A percentile compares a stretch with the other conserved stretches of the same genome.
phyloP scores from a whole-genome alignment of 257 asterid genomes.

The Primulina tabacum region DNA sequence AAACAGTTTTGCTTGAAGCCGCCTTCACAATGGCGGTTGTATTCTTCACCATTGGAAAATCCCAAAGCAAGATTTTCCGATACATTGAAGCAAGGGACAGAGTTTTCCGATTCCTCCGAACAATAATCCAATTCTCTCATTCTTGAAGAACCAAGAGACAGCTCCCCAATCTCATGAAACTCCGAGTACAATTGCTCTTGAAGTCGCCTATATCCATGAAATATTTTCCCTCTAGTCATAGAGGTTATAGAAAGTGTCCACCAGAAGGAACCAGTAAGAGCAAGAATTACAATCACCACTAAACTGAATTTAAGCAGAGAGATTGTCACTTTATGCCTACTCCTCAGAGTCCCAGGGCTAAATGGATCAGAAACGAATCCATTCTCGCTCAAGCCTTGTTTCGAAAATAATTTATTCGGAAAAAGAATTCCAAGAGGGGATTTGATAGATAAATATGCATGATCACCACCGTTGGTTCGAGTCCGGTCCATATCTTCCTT shows the following conservation, averaged over 20 bases:
- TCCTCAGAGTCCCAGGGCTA: slow-evolving; percentile 54
- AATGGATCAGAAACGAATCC: slow-evolving; percentile 70
- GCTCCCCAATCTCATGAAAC: slow-evolving; percentile 83
- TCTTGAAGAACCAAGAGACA: slow-evolving; percentile 62
- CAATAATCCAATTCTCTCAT: slow-evolving; percentile 76
- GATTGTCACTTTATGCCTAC: slow-evolving; percentile 54
- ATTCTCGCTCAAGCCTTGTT: slow-evolving; percentile 54
- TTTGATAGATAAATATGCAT: slow-evolving; percentile 40
- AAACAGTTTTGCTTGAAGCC: slow-evolving; percentile 63
- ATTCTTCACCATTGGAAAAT: slow-evolving; percentile 63
- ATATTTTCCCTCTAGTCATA: slow-evolving; percentile 64
- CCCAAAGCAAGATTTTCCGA: slow-evolving; percentile 74
- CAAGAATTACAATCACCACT: slow-evolving; percentile 70
- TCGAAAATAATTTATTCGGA: slow-evolving; percentile 53
- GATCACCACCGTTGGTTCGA: slow-evolving; percentile 38
- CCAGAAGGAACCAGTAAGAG: slow-evolving; percentile 87
- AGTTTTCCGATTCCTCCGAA: slow-evolving; percentile 72
- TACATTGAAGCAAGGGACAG: slow-evolving; percentile 84
- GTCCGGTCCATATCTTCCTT: slow-evolving; percentile 67
- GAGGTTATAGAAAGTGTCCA: slow-evolving; percentile 89
- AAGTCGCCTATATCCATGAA: slow-evolving; percentile 75
- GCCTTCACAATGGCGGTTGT: slow-evolving; percentile 59
- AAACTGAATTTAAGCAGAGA: slow-evolving; percentile 63
- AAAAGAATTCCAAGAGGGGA: slow-evolving; percentile 57
- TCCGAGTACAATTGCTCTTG: slow-evolving; percentile 83